phyloP scores from a whole-genome alignment of 768 basidiomycete genomes.

The Psilocybe subaeruginosa region DNA sequence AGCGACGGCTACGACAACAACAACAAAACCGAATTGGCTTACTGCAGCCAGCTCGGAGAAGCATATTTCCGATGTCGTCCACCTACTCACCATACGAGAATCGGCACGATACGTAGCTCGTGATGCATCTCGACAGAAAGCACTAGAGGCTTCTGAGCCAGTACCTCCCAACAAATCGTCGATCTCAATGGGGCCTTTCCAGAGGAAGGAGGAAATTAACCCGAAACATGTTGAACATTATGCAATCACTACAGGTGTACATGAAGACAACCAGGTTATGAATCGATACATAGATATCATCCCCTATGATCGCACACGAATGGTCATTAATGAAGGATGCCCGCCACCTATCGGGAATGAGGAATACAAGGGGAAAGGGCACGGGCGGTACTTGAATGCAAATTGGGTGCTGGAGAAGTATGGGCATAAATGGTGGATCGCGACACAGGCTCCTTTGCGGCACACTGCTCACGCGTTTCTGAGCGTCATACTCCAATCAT shows the following conservation, averaged over 20 bases:
- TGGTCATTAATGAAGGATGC: constrained; percentile 45
- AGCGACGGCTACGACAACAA: neutral
- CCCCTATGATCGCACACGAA: constrained; percentile 84
- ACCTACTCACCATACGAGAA: constrained; percentile 38
- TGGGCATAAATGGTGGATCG: constrained; percentile 83
- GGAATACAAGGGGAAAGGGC: constrained; percentile 4
- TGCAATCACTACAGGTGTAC: constrained; percentile 52
- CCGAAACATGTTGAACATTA: constrained; percentile 48
- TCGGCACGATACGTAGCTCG: constrained; percentile 33
- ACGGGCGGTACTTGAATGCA: constrained; percentile 75
- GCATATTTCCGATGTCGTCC: constrained; percentile 34
- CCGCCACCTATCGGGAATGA: constrained; percentile 5
- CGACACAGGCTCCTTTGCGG: constrained; percentile 80
- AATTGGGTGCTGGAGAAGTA: constrained; percentile 81
- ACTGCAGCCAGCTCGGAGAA: constrained; percentile 20
- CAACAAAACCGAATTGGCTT: constrained; percentile 34
- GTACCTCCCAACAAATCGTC: neutral
- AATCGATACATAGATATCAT: constrained; percentile 79
- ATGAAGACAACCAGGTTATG: constrained; percentile 41
- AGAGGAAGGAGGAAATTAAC: constrained; percentile 2
- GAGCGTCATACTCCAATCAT: constrained; percentile 61
- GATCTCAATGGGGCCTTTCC: neutral
- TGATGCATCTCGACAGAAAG: constrained; percentile 22
- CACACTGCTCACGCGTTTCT: constrained; percentile 77
- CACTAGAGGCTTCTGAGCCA: constrained; percentile 9